Evolutionary conservation across 148 eudicot genomes (phyloP).

Genomic region (Cornus kousa): DNA sequence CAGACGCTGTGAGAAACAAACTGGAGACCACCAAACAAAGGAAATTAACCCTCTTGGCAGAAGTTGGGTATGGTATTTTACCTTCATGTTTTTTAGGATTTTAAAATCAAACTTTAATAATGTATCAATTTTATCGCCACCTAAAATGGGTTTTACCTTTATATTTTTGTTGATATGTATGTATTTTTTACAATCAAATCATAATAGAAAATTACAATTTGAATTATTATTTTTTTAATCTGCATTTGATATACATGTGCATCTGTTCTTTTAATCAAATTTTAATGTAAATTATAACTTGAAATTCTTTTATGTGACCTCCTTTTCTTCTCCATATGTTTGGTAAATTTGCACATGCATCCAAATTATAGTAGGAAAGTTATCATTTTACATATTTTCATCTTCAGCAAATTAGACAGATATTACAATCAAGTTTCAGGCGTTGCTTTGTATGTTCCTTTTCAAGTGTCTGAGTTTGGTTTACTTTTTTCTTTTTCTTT

Average conservation of each 20-base stretch:
- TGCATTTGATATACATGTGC: background rate
- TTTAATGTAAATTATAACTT: background rate
- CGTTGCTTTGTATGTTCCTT: background rate
- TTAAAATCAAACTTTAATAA: background rate
- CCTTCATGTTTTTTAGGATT: background rate
- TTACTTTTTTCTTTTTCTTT: background rate
- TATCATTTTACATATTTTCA: background rate
- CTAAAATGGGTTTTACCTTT: background rate
- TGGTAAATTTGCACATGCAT: background rate
- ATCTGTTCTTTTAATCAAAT: background rate
- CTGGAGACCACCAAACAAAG: constrained; percentile 34
- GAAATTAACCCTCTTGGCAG: constrained; percentile 42
- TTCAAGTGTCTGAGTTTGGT: no score
- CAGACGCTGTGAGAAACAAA: constrained; percentile 30
- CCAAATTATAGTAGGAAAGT: background rate
- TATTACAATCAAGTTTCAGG: no score
- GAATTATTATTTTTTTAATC: background rate
- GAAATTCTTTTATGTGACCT: no score
- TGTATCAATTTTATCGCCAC: no score
- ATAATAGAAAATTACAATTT: background rate
- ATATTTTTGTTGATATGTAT: background rate
- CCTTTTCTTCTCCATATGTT: background rate
- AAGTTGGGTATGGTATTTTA: constrained; percentile 40
- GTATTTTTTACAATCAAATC: background rate
- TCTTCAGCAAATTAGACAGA: no score